These are phyloP conservation scores for Lasiosphaeria miniovina DNA, from an alignment of 495 filamentous ascomycete genomes.

Conservation along the genomic window DNA sequence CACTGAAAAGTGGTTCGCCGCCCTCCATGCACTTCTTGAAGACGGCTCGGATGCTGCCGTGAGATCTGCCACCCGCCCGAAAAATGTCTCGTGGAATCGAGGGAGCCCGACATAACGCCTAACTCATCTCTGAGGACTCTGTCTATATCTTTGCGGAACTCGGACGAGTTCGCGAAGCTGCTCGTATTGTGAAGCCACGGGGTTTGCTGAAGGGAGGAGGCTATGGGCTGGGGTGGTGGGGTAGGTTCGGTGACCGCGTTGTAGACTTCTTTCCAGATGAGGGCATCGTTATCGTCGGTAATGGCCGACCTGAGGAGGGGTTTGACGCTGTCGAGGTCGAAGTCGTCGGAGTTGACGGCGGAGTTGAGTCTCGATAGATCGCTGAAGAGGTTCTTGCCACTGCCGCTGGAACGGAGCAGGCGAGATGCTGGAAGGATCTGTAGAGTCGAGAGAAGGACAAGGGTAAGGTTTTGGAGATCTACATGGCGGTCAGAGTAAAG, in stretches of 20 bases:
- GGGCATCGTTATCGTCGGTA: slow-evolving; percentile 21
- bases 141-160: slow-evolving; percentile 42
- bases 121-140: slow-evolving; percentile 39
- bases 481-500: slow-evolving; percentile 23
- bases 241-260: slow-evolving; percentile 33
- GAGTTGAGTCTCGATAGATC: slow-evolving; percentile 27
- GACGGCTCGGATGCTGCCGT: slow-evolving; percentile 30
- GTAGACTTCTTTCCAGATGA: slow-evolving; percentile 35
- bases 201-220: slow-evolving; percentile 38
- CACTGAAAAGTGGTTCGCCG: slow-evolving; percentile 28
- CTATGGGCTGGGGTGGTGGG: slow-evolving; percentile 33
- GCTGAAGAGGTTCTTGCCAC: slow-evolving; percentile 21
- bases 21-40: slow-evolving; percentile 39
- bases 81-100: slow-evolving; percentile 38
- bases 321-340: slow-evolving; percentile 34
- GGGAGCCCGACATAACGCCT: slow-evolving; percentile 34
- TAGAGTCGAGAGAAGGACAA: slow-evolving; percentile 23
- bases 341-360: slow-evolving; percentile 32
- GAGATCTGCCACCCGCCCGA: slow-evolving; percentile 34
- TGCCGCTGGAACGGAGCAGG: slow-evolving; percentile 24
- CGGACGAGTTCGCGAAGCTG: slow-evolving; percentile 43
- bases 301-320: slow-evolving; percentile 33
- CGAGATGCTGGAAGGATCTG: slow-evolving; percentile 26
- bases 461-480: slow-evolving; percentile 23
- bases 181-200: slow-evolving; percentile 41